Conservation (phyloP, 192 early-diverging fungal genomes). For the Coemansia sp. region DNA sequence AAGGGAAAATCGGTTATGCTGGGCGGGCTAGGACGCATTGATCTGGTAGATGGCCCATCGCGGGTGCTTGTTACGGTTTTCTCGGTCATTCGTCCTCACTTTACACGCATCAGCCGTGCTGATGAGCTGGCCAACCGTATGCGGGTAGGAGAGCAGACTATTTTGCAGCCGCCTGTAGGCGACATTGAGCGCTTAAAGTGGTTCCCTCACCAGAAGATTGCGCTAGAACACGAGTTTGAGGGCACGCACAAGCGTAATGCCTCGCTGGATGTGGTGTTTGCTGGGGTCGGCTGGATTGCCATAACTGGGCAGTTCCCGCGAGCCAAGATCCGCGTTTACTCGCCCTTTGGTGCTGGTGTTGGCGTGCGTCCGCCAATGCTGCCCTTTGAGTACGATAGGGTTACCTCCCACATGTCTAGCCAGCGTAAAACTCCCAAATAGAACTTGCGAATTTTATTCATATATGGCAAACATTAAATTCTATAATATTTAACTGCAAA, state of each 20-base stretch:
- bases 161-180: conserved; percentile 48
- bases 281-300: conserved; percentile 64
- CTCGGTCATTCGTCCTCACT: conserved; percentile 55
- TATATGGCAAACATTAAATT: no score
- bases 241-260: conserved; percentile 51
- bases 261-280: conserved; percentile 58
- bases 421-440: conserved; percentile 47
- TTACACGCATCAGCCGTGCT: conserved; percentile 55
- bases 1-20: conserved; percentile 58
- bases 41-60: conserved; percentile 50
- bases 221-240: conserved; percentile 40
- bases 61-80: conserved; percentile 59
- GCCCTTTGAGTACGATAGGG: conserved; percentile 60
- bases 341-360: conserved; percentile 55
- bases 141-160: conserved; percentile 30
- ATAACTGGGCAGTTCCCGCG: conserved; percentile 54
- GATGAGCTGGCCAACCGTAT: conserved; percentile 44
- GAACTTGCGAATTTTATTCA: neutral
- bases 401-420: conserved; percentile 35
- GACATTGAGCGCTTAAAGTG: conserved; percentile 24
- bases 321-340: conserved; percentile 55
- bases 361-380: conserved; percentile 58
- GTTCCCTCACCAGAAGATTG: conserved; percentile 43
- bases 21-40: conserved; percentile 59
- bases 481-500: neutral